Evolutionary conservation across 345 rosid genomes (phyloP), one percentile per base, ranked within the genome.

Genomic region (Sisymbrium irio): DNA sequence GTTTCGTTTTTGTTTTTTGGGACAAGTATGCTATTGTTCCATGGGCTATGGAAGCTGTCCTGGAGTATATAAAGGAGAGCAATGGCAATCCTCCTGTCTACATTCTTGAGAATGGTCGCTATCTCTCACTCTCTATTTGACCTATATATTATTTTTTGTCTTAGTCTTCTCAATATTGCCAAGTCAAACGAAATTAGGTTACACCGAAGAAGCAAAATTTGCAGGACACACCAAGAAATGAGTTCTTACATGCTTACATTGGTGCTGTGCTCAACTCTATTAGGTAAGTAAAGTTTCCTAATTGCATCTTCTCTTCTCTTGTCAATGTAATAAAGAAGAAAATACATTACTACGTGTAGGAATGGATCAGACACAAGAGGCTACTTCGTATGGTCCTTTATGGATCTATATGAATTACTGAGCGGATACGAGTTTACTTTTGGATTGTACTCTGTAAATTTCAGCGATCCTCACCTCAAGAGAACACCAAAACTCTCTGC

Each of bases 381-480:
- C 37, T 54, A 54, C 37, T 54, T 54, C 37, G 60, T 54, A 54
- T 54, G 39, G 39, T 54, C 60, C 19, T 54, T 54, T 28, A 54
- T 54, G 60, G 60, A 54, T 54, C 15, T 54, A 7, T 54, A 28
- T 8, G 60, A 54, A 30, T 4, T 54, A 54, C 60, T 54, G 9
- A n/a, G 12, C 37, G 37, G 37, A 30, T 53, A 53, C 36, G 60
- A 30, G 11, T 54, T 5, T 30, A 54, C 6, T 30, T 54, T 28
- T 54, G 60, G 60, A n/a, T 30, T 28, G 60, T 54, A 54, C 37
- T 28, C 1, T 3, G 37, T 54, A 12, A 54, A 54, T 30, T 54
- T 54, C 37, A 54, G 60, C 20, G 60, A n/a, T 30, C 60, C 60
- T 54, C 60, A 14, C 10, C 60, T 19, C 37, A 54, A 30, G 37